A percentile compares a stretch with the other conserved stretches of the same genome.
These are phyloP conservation scores for Musa acuminata DNA, from an alignment of 176 grass and related monocot genomes.

Conservation along the genomic window DNA sequence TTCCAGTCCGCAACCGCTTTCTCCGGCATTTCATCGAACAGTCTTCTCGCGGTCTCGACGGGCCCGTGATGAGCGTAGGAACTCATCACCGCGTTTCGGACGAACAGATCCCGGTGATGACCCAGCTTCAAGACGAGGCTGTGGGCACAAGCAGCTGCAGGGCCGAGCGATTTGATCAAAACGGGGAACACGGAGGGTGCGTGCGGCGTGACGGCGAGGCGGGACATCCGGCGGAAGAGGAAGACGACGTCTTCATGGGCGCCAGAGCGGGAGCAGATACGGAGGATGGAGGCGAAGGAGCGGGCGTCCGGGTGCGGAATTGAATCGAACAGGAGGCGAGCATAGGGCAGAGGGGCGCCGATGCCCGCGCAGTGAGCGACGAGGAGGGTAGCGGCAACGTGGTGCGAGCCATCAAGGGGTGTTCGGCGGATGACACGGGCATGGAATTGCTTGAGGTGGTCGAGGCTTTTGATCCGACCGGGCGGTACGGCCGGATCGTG, in stretches of 20 bases:
- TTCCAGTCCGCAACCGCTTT: constrained; percentile 17
- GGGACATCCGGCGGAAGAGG: neutral
- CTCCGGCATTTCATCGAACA: constrained; percentile 20
- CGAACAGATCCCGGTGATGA: neutral
- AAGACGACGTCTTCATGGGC: neutral
- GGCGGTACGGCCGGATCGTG: neutral
- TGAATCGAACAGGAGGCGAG: constrained; percentile 1
- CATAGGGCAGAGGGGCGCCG: neutral
- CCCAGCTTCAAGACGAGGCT: constrained; percentile 10
- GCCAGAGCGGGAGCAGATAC: neutral
- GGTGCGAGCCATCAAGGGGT: neutral
- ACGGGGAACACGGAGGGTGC: neutral
- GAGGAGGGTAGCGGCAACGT: neutral
- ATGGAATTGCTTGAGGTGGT: constrained; percentile 12
- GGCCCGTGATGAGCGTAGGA: neutral
- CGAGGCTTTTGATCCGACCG: neutral
- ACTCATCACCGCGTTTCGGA: constrained; percentile 15
- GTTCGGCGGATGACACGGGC: neutral
- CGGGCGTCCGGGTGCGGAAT: constrained; percentile 1
- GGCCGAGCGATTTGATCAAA: neutral
- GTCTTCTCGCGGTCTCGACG: neutral
- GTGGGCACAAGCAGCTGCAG: neutral
- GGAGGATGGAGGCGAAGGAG: neutral
- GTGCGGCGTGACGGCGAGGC: constrained; percentile 1
- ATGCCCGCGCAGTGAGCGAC: neutral